Evolutionary conservation across 2,329 filamentous ascomycete species (phyloP), one percentile per base, ranked within the genome.

Genomic region (Eutypella sp.): DNA sequence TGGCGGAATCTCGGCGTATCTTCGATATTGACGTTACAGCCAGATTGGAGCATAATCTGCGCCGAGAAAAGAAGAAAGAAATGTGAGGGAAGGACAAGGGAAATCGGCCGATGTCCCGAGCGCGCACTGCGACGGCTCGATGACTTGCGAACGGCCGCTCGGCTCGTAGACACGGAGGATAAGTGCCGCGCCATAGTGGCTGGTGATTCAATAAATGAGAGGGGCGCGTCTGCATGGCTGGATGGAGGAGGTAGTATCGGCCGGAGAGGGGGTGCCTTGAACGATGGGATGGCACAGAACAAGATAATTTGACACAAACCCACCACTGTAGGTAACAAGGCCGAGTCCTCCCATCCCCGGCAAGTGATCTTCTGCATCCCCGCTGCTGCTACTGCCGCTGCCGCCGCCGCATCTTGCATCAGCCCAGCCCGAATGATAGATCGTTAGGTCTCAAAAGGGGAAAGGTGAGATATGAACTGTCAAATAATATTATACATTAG

Each of bases 21-120:
- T 38, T 39, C 36, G 36, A 39, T 19, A 39, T 39, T 39, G 23
- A 39, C 19, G 36, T 39, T 39, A 24, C 36, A 39, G 36, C 36
- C 36, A 20, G n/a, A 39, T 39, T 39, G 36, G 36, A 22, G 36
- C 19, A 39, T 22, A 22, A 20, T 39, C 19, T 39, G 36, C 20
- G 36, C 36, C 36, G 20, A 39, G 20, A 24, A 6, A 19, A 39
- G 36, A n/a, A n/a, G n/a, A n/a, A n/a, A n/a, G n/a, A n/a, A n/a
- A n/a, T n/a, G n/a, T n/a, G n/a, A n/a, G n/a, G n/a, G n/a, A n/a
- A n/a, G n/a, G n/a, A n/a, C n/a, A n/a, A n/a, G n/a, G n/a, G n/a
- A 39, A 20, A 39, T 39, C 36, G 36, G 19, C 36, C 36, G 36
- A 20, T n/a, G 19, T 39, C n/a, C 36, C 23, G 36, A n/a, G n/a